Conservation (phyloP, 331 rosid species). For the Stylosanthes scabra region DNA sequence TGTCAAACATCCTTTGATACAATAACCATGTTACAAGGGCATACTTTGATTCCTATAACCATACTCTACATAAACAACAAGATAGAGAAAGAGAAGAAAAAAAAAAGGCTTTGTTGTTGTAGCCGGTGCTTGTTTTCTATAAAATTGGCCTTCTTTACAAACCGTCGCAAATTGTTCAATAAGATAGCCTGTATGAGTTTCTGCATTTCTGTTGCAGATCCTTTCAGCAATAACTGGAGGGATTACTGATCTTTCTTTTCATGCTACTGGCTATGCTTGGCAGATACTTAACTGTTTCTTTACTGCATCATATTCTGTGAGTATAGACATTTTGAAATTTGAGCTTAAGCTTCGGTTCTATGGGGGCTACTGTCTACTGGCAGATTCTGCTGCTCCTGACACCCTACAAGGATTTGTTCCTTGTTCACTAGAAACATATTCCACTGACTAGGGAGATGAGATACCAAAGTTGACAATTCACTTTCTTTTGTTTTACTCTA, state of each 20-base stretch:
- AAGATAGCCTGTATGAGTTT: slow-evolving; percentile 8
- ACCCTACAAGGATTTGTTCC: background rate
- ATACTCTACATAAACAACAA: too few relatives aligned
- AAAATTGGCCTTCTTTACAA: background rate
- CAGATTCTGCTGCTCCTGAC: background rate
- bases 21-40: slow-evolving; percentile 22
- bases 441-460: background rate
- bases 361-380: background rate
- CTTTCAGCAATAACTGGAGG: slow-evolving; percentile 98
- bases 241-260: slow-evolving; percentile 85
- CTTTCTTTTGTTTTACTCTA: background rate
- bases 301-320: slow-evolving; percentile 98
- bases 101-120: too few relatives aligned
- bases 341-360: background rate
- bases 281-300: slow-evolving; percentile 89
- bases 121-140: too few relatives aligned
- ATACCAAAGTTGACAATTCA: background rate
- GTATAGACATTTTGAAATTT: slow-evolving; percentile 45
- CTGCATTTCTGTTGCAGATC: slow-evolving; percentile 62
- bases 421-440: background rate
- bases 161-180: slow-evolving; percentile 13
- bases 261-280: slow-evolving; percentile 89
- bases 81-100: too few relatives aligned
- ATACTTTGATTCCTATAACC: too few relatives aligned
- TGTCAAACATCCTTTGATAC: slow-evolving; percentile 36